Conservation (phyloP, 169 alveolate genomes). For the Plasmodium knowlesi region DNA sequence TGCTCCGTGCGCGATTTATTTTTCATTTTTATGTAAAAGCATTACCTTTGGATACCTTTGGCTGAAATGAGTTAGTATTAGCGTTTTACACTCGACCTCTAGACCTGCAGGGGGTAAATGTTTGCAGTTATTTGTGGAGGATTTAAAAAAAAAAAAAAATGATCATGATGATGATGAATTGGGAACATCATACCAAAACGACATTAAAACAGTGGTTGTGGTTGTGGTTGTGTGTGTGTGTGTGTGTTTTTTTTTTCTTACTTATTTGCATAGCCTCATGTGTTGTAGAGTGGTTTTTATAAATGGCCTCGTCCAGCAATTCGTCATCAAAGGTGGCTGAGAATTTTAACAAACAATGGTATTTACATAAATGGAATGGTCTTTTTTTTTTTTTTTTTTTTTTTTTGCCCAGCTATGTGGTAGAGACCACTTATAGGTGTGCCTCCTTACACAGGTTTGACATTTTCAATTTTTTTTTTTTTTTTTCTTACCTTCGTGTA, state of each 20-base stretch:
- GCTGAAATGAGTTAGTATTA: slow-evolving; percentile 92
- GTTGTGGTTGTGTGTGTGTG: too few species aligned
- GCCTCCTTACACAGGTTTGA: not conserved
- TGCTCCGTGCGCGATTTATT: not conserved
- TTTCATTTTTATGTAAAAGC: not conserved
- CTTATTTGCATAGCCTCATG: slow-evolving; percentile 86
- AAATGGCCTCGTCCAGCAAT: slow-evolving; percentile 84
- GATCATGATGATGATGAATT: not conserved
- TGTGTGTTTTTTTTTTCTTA: slow-evolving; percentile 11
- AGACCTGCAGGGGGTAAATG: slow-evolving; percentile 9
- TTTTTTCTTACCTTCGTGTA: slow-evolving; percentile 90
- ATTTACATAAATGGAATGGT: not conserved
- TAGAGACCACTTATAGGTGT: not conserved
- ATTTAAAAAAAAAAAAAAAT: not conserved
- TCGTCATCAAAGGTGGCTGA: slow-evolving; percentile 89
- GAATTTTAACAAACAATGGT: not conserved
- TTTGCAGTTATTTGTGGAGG: not conserved
- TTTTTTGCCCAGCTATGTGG: not conserved
- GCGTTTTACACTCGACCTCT: slow-evolving; percentile 78
- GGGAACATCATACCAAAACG: not conserved
- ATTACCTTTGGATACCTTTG: slow-evolving; percentile 91
- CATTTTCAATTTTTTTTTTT: slow-evolving; percentile 6
- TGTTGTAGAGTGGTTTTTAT: slow-evolving; percentile 81
- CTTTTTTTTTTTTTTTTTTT: not conserved
- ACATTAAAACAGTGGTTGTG: not conserved